phyloP scores from a whole-genome alignment of 2,329 filamentous ascomycete genomes.

The Ustilaginoidea virens region DNA sequence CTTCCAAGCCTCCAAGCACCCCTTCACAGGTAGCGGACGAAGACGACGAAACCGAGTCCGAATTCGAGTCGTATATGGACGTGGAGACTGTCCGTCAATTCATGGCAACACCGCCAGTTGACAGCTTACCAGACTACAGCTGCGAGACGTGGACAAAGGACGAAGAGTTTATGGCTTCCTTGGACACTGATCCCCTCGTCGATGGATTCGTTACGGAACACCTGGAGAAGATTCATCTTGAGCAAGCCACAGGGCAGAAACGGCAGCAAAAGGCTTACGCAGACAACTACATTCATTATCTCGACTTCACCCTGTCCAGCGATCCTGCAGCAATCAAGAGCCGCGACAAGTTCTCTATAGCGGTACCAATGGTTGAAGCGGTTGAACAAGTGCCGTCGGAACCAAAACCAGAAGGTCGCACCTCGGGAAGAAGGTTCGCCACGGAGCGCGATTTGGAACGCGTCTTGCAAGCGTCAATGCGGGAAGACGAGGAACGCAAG shows the following conservation, averaged over 20 bases:
- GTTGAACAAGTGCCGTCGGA: constrained; percentile 30
- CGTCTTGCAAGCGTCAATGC: constrained; percentile 55
- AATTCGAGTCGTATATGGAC: constrained; percentile 35
- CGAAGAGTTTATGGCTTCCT: constrained; percentile 24
- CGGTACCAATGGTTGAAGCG: constrained; percentile 19
- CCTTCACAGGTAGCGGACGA: constrained; percentile 33
- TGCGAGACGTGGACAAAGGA: constrained; percentile 33
- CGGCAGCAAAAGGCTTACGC: constrained; percentile 26
- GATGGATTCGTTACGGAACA: constrained; percentile 30
- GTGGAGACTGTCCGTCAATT: constrained; percentile 33
- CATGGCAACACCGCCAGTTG: constrained; percentile 38
- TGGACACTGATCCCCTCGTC: constrained; percentile 24
- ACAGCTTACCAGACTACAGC: constrained; percentile 33
- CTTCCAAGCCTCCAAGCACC: constrained; percentile 25
- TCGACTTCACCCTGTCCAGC: constrained; percentile 39
- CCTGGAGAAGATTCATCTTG: constrained; percentile 24
- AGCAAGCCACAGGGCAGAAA: constrained; percentile 22
- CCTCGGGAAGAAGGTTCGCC: constrained; percentile 41
- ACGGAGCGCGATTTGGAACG: constrained; percentile 61
- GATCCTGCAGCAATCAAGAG: constrained; percentile 39
- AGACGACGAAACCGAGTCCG: constrained; percentile 38
- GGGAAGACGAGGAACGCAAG: constrained; percentile 53
- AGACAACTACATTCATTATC: constrained; percentile 33
- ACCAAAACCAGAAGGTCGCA: constrained; percentile 39
- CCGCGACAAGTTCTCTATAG: constrained; percentile 34